Evolutionary conservation across 148 eudicot genomes (phyloP), one percentile per base, ranked within the genome.

Genomic region (Chenopodium suecicum): DNA sequence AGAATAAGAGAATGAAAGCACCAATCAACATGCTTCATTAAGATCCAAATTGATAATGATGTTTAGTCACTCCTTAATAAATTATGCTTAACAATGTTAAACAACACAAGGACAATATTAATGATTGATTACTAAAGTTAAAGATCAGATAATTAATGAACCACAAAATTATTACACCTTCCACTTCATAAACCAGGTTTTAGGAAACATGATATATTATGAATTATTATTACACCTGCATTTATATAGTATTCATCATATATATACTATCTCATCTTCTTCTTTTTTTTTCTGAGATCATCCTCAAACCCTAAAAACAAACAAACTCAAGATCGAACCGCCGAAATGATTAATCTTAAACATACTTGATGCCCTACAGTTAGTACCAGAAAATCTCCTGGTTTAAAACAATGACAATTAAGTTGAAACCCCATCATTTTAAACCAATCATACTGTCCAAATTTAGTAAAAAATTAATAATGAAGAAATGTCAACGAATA

Each of bases 1-100:
- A 75, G 47, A 50, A 23, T 31, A 37, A n/a, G 31, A 56, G 62
- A 19, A 52, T 10, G 56, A 6, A 46, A 29, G 1, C 62, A 62
- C 71, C 76, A 82, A 76, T 76, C 29, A 52, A 27, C 74, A 76
- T 69, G 84, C 58, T 62, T 71, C 58, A 62, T 62, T 77, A 83
- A 71, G 47, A 84, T 84, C 73, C 69, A 73, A 14, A 54, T 25
- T 78, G 87, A 85, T 85, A 34, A 85, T 85, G 84, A 85, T 66
- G 82, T 73, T 84, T 77, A 81, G 52, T 46, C 74, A 81, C 84
- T 72, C 82, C 82, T 66, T 81, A 81, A 73, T 25, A 73, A 81
- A 27, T 67, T 81, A 81, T 85, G 84, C 81, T 85, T 78, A 81
- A 67, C 46, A 78, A 11, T 76, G 54, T 67, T 80, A 77, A 70